Base-by-base conservation (phyloP, 2,329 filamentous ascomycete species). In the Pseudogymnoascus sp. region DNA sequence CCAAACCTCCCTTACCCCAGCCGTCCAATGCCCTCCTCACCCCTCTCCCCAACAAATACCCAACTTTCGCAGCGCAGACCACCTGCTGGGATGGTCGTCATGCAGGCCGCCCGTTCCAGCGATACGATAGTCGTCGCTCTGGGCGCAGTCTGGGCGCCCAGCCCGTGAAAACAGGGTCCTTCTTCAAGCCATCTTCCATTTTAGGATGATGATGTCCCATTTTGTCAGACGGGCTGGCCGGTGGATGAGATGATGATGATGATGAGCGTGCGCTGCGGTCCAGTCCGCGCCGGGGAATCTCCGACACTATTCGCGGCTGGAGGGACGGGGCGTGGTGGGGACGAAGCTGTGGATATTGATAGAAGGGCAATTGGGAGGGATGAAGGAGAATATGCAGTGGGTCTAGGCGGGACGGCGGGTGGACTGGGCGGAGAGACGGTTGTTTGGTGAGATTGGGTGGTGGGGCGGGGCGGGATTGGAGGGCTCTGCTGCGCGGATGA, bases 251-350 rank as follows among this genome's bases (percentile, higher is more conserved):
- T 15, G 44, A 51, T 51, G 44, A 31, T 51, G 44, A 51, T 9
- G 13, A 38, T n/a, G 10, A 12, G 25, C n/a, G 13, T 51, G n/a
- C 8, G 44, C n/a, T 51, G 44, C 27, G 44, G 44, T 51, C 44
- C 44, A 51, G 44, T 51, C 44, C 44, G 44, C 44, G 6, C 44
- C 44, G 44, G 44, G 4, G 27, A 55, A 55, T 55, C 15, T 55
- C 44, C 44, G 44, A 55, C 44, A 55, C 44, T 55, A 55, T 55
- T 55, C 44, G 27, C 44, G 44, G 44, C 25, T 55, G 44, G 42
- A 55, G 44, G 44, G 44, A 12, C 44, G 44, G 44, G 44, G 8
- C 44, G 44, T 15, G 44, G 44, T 51, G 44, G 44, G 15, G 44
- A 51, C 44, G 13, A 25, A 31, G 27, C 21, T 31, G 27, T 51